Conservation (phyloP, 306 rosid genomes). For the Sicyos edulis region DNA sequence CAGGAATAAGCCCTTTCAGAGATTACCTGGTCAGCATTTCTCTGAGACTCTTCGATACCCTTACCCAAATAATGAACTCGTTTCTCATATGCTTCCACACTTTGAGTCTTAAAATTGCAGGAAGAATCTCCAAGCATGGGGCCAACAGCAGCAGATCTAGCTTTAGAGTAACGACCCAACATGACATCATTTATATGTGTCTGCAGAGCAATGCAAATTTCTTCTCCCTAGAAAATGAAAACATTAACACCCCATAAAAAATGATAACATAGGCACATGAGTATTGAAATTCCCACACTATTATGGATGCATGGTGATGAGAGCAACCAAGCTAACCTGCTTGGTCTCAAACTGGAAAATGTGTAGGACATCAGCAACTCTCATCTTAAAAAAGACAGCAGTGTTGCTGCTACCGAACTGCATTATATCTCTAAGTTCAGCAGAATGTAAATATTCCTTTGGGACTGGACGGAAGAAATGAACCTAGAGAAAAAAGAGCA, state of each 20-base stretch:
- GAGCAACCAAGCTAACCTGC: slow-evolving; percentile 47
- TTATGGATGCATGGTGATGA: slow-evolving; percentile 2
- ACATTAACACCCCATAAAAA: slow-evolving; percentile 7
- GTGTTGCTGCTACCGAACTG: slow-evolving; percentile 96
- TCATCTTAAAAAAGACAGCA: slow-evolving; percentile 94
- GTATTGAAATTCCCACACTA: background rate
- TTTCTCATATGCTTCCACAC: slow-evolving; percentile 51
- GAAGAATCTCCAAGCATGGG: slow-evolving; percentile 54
- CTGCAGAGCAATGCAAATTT: slow-evolving; percentile 93
- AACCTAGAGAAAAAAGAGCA: slow-evolving; percentile 41
- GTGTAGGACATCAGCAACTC: slow-evolving; percentile 96
- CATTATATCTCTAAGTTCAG: slow-evolving; percentile 94
- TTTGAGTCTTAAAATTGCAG: slow-evolving; percentile 44
- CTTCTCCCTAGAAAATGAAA: slow-evolving; percentile 70
- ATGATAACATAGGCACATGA: background rate
- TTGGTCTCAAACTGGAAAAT: slow-evolving; percentile 93
- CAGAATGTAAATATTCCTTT: slow-evolving; percentile 89
- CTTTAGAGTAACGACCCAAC: slow-evolving; percentile 83
- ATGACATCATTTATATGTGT: slow-evolving; percentile 92
- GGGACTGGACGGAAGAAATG: slow-evolving; percentile 97
- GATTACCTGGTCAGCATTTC: slow-evolving; percentile 65
- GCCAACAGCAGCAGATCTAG: slow-evolving; percentile 45
- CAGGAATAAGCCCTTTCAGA: slow-evolving; percentile 11
- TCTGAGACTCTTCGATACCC: slow-evolving; percentile 74
- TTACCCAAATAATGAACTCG: slow-evolving; percentile 67